Percentiles rank a stretch among this genome's conserved stretches.
These are phyloP conservation scores for Sonneratia caseolaris DNA, from an alignment of 345 rosid genomes.

Conservation along the genomic window DNA sequence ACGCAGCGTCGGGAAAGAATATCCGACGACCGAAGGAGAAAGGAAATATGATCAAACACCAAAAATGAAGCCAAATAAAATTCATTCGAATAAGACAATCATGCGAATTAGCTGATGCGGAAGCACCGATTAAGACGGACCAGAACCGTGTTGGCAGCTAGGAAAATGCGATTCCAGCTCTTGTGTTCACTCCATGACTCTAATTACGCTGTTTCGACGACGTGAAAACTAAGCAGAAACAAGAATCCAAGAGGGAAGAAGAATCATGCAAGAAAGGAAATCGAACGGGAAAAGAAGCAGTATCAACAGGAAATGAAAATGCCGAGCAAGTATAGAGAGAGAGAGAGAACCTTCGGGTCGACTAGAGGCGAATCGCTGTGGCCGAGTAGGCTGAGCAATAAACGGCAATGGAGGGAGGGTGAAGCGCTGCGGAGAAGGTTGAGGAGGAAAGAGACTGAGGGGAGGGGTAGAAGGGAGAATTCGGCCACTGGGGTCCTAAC, in stretches of 20 bases:
- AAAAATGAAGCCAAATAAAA: neutral
- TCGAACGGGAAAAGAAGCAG: neutral
- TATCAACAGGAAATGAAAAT: neutral
- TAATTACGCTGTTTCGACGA: neutral
- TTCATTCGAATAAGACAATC: neutral
- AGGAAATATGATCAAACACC: neutral
- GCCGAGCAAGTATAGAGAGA: neutral
- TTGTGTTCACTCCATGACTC: neutral
- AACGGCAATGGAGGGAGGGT: neutral
- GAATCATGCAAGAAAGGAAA: neutral
- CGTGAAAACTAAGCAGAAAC: neutral
- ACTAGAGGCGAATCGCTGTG: neutral
- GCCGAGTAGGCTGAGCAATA: neutral
- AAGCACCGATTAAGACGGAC: too few species aligned
- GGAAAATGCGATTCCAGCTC: too few species aligned
- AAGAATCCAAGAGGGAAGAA: neutral
- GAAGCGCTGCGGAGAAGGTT: neutral
- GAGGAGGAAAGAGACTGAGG: too few species aligned
- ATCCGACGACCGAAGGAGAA: neutral
- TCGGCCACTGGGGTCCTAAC: neutral
- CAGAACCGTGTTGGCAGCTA: too few species aligned
- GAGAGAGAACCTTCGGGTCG: slow-evolving; percentile 1
- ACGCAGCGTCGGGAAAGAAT: neutral
- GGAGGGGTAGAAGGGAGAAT: slow-evolving; percentile 3
- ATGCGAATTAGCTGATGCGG: neutral